Evolutionary conservation across 768 basidiomycete genomes (phyloP).

Genomic region (Lyophyllum decastes): DNA sequence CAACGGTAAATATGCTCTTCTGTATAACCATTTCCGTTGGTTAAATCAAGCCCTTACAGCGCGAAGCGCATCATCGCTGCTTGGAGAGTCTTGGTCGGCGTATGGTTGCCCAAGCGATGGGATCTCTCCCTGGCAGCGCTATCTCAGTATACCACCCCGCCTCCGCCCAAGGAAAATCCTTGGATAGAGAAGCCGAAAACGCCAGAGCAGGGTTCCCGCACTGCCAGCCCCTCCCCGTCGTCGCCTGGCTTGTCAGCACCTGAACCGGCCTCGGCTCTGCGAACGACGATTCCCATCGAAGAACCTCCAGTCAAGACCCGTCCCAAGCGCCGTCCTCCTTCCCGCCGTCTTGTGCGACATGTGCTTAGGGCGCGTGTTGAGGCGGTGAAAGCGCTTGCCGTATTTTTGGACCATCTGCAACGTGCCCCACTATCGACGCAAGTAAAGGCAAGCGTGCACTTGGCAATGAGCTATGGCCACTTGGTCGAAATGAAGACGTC

Average conservation of each 20-base stretch:
- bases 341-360: conserved; percentile 85
- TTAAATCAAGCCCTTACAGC: conserved; percentile 40
- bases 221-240: conserved; percentile 15
- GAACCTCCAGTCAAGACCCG: conserved; percentile 45
- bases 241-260: conserved; percentile 19
- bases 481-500: conserved; percentile 33
- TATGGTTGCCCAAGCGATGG: conserved; percentile 87
- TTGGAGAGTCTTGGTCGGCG: conserved; percentile 96
- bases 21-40: no score
- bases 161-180: conserved; percentile 63
- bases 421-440: conserved; percentile 35
- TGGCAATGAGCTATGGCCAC: conserved; percentile 51
- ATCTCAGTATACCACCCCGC: conserved; percentile 69
- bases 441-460: conserved; percentile 48
- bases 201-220: conserved; percentile 21
- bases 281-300: conserved; percentile 20
- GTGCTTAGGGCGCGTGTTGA: conserved; percentile 85
- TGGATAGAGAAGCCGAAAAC: conserved; percentile 61
- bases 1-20: conserved; percentile 56
- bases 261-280: conserved; percentile 14
- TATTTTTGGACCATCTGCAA: conserved; percentile 69
- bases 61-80: conserved; percentile 86
- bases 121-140: conserved; percentile 79
- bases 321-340: conserved; percentile 57
- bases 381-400: conserved; percentile 74